Base-by-base conservation (phyloP, 306 rosid species). In the Castanospermum australe region DNA sequence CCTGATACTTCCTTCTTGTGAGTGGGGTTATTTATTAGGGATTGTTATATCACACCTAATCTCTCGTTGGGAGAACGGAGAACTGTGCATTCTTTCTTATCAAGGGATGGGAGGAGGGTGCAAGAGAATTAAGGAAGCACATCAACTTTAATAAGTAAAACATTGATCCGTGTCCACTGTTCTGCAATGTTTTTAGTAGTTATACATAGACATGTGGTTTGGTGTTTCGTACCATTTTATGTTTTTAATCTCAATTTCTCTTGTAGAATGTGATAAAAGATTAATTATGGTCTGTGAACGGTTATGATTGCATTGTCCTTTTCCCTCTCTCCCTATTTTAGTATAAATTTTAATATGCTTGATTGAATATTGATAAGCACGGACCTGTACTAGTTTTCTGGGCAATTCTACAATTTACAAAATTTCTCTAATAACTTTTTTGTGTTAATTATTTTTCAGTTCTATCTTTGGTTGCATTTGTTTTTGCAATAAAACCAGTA, bases 401-500 rank as follows among this genome's bases (percentile, higher is more conserved):
- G 68, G 45, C 33, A 24, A 33, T 47, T 68, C 13, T n/a, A 17
- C 25, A 65, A 5, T 5, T 38, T 38, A 5, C 42, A 38, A 38
- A 38, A 1, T 38, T 8, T 1, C 42, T 5, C 42, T 4, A 39
- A 38, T 21, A 41, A 42, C 13, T 41, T 39, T 21, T 41, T 8
- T 0, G 17, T 5, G 51, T 50, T 45, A n/a, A 45, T 33, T 15
- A 12, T 25, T 36, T 73, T 28, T 68, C 55, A 14, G 36, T 33
- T 59, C 11, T 56, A 5, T 44, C 15, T 69, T 47, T 24, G 41
- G 51, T 75, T 24, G 47, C 21, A 11, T 68, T 74, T 45, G 22
- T 36, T 18, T 60, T 83, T 84, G 81, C 57, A 30, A 48, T 21
- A 59, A 30, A 66, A 59, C 25, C 41, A 18, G 36, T 45, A 44